Evolutionary conservation across 495 filamentous ascomycete genomes (phyloP), one percentile per base, ranked within the genome.

Genomic region (Hapsidospora chrysogenum): DNA sequence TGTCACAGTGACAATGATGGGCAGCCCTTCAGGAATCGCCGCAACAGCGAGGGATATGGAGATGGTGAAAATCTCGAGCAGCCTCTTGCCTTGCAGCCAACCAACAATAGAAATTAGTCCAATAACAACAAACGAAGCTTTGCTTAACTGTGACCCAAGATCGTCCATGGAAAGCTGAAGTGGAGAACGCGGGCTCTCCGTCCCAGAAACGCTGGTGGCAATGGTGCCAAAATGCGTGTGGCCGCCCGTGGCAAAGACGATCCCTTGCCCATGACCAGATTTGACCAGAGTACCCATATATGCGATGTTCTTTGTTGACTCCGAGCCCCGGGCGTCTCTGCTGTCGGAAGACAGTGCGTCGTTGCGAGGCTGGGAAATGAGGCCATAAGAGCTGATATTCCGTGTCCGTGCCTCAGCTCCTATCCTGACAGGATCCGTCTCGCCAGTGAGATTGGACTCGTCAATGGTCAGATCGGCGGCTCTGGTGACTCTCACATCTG

Each of bases 271-370:
- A 44, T 99, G 76, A n/a, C 89, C 89, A 7, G 83, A 92, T 31
- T 85, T 84, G 4, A 99, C 92, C 37, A 99, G 57, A 4, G 89
- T 99, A 3, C 89, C 89, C 92, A 96, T 96, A 51, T 93, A 96
- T 4, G 87, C 89, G 50, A 99, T 86, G 45, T 93, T 93, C 34
- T 69, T 60, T 17, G 41, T 40, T n/a, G n/a, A n/a, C 16, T 49
- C 45, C 11, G 58, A 50, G 2, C 39, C 38, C 42, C 47, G 51
- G 9, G 37, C 11, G 8, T 52, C 47, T n/a, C 39, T 35, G 9
- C 40, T 31, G 20, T 42, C 44, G 19, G 45, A 42, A 9, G 41
- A 31, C 13, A 37, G 31, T 10, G 33, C 20, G 14, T 29, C 16
- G 3, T n/a, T 3, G 4, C 44, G 37, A 9, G 57, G 44, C 19